phyloP scores from a whole-genome alignment of 176 grass and related monocot species.

The Triticum dicoccoides region DNA sequence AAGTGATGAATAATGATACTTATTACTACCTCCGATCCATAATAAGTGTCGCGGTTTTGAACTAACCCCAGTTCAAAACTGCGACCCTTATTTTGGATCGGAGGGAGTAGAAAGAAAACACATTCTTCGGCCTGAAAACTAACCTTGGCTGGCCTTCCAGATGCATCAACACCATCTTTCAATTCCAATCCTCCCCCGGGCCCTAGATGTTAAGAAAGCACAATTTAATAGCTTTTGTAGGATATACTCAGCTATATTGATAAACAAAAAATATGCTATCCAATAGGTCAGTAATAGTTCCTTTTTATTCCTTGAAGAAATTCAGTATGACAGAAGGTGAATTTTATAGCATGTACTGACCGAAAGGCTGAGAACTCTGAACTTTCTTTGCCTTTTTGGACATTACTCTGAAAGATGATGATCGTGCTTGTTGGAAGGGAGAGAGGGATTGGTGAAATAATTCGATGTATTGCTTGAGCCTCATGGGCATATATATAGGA shows the following conservation, averaged over 20 bases:
- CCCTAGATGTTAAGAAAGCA: constrained; percentile 29
- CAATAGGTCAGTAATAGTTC: neutral
- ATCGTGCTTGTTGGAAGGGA: neutral
- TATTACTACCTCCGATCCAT: no score
- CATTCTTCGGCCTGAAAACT: neutral
- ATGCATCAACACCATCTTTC: constrained; percentile 50
- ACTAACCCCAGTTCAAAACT: no score
- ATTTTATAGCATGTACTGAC: constrained; percentile 29
- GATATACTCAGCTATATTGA: neutral
- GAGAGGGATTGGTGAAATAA: no score
- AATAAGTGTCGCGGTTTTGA: no score
- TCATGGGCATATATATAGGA: no score
- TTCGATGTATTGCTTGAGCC: no score
- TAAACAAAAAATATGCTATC: neutral
- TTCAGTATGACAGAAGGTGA: neutral
- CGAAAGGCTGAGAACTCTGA: constrained; percentile 46
- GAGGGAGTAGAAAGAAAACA: neutral
- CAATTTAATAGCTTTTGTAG: neutral
- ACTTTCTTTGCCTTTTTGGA: constrained; percentile 63
- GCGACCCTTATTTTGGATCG: no score
- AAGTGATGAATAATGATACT: neutral
- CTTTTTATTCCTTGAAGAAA: neutral
- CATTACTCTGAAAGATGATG: constrained; percentile 33
- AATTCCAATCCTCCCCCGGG: constrained; percentile 47
- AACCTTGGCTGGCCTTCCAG: constrained; percentile 64